phyloP scores from a whole-genome alignment of 192 early-diverging fungal species.

The Rhizoclosmatium globosum region DNA sequence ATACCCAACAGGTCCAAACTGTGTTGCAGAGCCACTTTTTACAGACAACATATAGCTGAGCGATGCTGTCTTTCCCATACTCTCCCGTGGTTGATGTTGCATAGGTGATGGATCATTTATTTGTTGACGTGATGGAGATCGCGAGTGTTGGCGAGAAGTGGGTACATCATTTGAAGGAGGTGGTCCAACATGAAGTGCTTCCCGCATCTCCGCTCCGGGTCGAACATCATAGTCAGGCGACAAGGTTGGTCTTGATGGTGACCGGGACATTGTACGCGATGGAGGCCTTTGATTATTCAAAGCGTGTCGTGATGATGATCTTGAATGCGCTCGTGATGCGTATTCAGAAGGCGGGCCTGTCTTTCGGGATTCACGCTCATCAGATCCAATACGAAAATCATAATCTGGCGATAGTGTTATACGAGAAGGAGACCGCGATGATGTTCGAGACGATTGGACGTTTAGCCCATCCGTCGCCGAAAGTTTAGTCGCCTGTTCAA shows the following conservation, averaged over 20 bases:
- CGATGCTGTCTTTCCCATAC: too few species aligned
- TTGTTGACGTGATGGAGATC: neutral
- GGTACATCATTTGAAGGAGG: neutral
- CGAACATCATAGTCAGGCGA: constrained; percentile 34
- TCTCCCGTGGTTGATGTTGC: too few species aligned
- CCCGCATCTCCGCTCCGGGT: constrained; percentile 1
- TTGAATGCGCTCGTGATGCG: neutral
- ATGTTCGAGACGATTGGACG: neutral
- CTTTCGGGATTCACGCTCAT: too few species aligned
- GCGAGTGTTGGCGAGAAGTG: neutral
- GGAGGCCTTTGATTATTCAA: neutral
- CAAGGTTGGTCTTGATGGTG: constrained; percentile 33
- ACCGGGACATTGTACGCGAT: constrained; percentile 14
- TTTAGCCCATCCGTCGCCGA: too few species aligned
- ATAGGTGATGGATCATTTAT: too few species aligned
- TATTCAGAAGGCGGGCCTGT: too few species aligned
- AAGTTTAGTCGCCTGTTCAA: too few species aligned
- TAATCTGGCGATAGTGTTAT: constrained; percentile 38
- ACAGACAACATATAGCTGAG: too few species aligned
- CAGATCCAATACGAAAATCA: neutral
- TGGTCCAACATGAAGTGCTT: neutral
- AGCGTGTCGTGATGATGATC: neutral
- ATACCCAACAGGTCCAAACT: constrained; percentile 3
- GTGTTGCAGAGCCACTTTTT: neutral
- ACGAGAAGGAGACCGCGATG: constrained; percentile 25